Base-by-base conservation (phyloP, 179 eudicot genomes). In the Silene noctiflora region DNA sequence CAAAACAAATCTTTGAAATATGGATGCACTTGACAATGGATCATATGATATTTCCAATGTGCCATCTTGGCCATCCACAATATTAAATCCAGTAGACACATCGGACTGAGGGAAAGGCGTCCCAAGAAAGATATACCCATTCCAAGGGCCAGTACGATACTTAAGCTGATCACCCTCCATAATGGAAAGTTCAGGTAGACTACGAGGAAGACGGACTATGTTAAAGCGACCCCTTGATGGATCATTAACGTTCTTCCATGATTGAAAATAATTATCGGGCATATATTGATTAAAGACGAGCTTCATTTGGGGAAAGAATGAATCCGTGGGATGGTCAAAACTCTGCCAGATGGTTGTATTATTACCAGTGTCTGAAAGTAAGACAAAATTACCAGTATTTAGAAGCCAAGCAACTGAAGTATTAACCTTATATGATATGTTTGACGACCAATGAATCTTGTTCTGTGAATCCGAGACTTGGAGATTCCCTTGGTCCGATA, bases 231-330 rank as follows among this genome's bases (percentile, higher is more conserved):
- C 87, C 10, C n/a, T 51, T 3, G 85, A 84, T 27, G 87, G 87
- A 61, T 84, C 85, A 1, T 78, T 76, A 53, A 56, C 44, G 61
- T 44, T 84, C 60, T 8, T 79, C 87, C 87, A 84, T 35, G 87
- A 80, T 31, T 77, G 82, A 19, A 75, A 3, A n/a, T 39, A 19
- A 80, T 29, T 6, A 70, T 5, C 17, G 4, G 16, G 0, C 66
- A 55, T 14, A 46, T 25, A 10, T 22, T 10, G 29, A 9, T 65
- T n/a, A 53, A 42, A 10, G 20, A 4, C 13, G 39, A 48, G 25
- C 60, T 6, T 76, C 63, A 42, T 31, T 2, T 24, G 55, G 10
- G 76, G 79, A 14, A 75, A 24, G 0, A 79, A 20, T 10, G 80
- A 59, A 21, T 81, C 81, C 31, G 75, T 58, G 9, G 78, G 83